Conservation (phyloP, 1,284 basidiomycete species). For the Schizopora paradoxa region DNA sequence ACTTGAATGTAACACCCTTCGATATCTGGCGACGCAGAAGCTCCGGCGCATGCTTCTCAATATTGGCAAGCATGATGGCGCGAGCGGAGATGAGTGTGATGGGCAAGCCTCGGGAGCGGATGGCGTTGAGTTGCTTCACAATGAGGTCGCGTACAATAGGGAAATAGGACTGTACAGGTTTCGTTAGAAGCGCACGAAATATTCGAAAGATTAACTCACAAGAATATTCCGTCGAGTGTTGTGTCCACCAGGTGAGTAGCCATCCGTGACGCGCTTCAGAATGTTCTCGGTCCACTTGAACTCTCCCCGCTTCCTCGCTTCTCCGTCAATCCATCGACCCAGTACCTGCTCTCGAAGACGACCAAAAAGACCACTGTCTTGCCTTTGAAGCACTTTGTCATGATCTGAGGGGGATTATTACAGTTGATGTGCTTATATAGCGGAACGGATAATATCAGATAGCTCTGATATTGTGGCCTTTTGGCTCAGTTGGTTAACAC, state of each 20-base stretch:
- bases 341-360: background rate
- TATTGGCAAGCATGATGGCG: slow-evolving; percentile 1
- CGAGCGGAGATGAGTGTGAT: background rate
- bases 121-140: no score
- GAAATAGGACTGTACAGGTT: no score
- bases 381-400: no score
- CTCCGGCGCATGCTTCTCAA: background rate
- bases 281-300: background rate
- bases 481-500: no score
- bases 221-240: background rate
- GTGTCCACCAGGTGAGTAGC: background rate
- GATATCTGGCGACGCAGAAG: background rate
- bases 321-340: slow-evolving; percentile 5
- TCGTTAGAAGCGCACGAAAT: no score
- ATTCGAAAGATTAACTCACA: slow-evolving; percentile 6
- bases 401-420: no score
- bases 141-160: no score
- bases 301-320: no score
- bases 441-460: no score
- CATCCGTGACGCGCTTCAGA: background rate
- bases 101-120: background rate
- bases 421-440: no score
- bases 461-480: no score
- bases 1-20: background rate
- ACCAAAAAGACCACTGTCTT: no score